Conservation (phyloP, 2,329 filamentous ascomycete species). For the Calonectria pseudoturangicola region DNA sequence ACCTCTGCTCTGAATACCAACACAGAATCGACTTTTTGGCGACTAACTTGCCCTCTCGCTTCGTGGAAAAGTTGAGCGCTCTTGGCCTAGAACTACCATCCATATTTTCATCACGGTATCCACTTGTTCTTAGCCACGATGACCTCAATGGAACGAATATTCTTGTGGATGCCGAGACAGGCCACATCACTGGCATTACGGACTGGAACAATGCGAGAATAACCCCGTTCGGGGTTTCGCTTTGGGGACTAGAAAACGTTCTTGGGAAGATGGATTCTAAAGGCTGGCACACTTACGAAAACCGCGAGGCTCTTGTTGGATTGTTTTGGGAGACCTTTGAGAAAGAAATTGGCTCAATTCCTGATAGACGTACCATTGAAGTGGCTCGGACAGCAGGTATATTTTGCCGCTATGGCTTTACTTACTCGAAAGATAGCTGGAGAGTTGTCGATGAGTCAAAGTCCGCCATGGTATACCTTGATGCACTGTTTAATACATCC, state of each 20-base stretch:
- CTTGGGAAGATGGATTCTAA: constrained; percentile 24
- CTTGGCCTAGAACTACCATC: background rate
- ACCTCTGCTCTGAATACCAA: constrained; percentile 2
- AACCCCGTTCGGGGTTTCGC: constrained; percentile 8
- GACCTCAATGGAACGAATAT: constrained; percentile 28
- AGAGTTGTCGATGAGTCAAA: background rate
- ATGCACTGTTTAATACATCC: background rate
- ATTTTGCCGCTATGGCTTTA: constrained; percentile 4
- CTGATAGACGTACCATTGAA: background rate
- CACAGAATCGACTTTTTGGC: background rate
- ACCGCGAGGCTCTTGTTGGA: background rate
- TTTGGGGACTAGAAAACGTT: constrained; percentile 32
- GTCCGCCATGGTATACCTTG: background rate
- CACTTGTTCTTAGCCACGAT: constrained; percentile 17
- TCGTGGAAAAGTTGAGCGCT: background rate
- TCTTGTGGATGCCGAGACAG: background rate
- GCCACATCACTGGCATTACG: constrained; percentile 14
- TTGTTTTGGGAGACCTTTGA: constrained; percentile 32
- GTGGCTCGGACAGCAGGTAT: constrained; percentile 3
- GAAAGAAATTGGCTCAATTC: background rate
- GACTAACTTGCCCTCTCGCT: background rate
- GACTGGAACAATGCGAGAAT: constrained; percentile 23
- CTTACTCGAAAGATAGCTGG: background rate
- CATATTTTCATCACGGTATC: constrained; percentile 2
- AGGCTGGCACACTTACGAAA: constrained; percentile 28